phyloP scores from a whole-genome alignment of 495 filamentous ascomycete genomes.

The Talaromyces thailandensis region DNA sequence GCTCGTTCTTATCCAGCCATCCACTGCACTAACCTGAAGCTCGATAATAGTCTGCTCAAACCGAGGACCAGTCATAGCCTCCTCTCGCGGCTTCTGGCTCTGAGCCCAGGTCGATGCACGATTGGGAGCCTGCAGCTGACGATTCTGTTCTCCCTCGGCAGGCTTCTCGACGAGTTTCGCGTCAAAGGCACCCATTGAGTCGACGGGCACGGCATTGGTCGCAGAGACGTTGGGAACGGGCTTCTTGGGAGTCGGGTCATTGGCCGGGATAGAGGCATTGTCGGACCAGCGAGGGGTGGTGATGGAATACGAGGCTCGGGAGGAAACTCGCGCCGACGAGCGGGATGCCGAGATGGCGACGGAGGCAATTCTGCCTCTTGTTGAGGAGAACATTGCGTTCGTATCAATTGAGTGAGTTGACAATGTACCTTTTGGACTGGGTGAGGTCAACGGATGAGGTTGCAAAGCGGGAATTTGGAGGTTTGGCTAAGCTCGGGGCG shows the following conservation, averaged over 20 bases:
- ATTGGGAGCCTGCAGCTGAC: constrained; percentile 78
- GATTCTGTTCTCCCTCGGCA: constrained; percentile 49
- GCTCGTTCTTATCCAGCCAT: not conserved
- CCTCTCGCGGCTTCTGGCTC: constrained; percentile 68
- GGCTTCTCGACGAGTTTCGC: constrained; percentile 47
- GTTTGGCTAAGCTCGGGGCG: constrained; percentile 4
- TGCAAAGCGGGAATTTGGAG: constrained; percentile 6
- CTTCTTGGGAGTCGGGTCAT: constrained; percentile 42
- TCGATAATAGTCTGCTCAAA: constrained; percentile 96
- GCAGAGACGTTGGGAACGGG: constrained; percentile 45
- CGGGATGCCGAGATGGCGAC: constrained; percentile 23
- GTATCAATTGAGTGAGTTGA: not conserved
- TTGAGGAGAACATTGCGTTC: constrained; percentile 47
- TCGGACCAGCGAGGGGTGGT: constrained; percentile 37
- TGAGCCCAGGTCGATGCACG: constrained; percentile 67
- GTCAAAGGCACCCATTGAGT: constrained; percentile 32
- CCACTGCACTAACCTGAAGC: constrained; percentile 59
- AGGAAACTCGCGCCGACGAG: constrained; percentile 21
- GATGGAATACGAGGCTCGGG: constrained; percentile 38
- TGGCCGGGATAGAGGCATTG: constrained; percentile 40
- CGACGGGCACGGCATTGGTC: constrained; percentile 50
- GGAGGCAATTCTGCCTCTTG: constrained; percentile 37
- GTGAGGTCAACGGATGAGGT: not conserved
- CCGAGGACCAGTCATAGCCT: constrained; percentile 84
- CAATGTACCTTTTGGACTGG: not conserved